phyloP scores from a whole-genome alignment of 2,329 filamentous ascomycete species.

The Phialocephala sp. region DNA sequence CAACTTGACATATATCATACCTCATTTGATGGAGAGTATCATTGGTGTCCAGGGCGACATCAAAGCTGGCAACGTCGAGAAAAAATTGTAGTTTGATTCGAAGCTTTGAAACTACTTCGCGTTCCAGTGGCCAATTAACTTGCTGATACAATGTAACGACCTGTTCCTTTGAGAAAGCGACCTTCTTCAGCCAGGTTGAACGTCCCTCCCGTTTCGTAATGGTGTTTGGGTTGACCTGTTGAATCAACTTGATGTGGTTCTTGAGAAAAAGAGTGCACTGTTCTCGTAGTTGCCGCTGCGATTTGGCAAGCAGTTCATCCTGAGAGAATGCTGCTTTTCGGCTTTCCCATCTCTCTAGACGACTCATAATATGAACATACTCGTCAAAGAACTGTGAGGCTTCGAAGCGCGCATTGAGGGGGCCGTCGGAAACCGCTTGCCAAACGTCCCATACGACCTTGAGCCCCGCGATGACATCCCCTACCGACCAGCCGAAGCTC shows the following conservation, averaged over 20 bases:
- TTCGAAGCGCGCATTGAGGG: slow-evolving; percentile 31
- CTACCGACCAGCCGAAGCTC: slow-evolving; percentile 46
- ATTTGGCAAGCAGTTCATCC: slow-evolving; percentile 17
- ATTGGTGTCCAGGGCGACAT: slow-evolving; percentile 28
- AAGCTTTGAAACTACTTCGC: slow-evolving; percentile 27
- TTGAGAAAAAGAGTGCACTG: slow-evolving; percentile 32
- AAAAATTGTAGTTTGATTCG: slow-evolving; percentile 32
- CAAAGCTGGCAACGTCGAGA: slow-evolving; percentile 29
- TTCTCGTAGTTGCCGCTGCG: slow-evolving; percentile 27
- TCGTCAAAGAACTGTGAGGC: slow-evolving; percentile 35
- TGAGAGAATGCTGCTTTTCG: slow-evolving; percentile 17
- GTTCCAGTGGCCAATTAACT: slow-evolving; percentile 33
- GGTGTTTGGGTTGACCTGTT: slow-evolving; percentile 31
- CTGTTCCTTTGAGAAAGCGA: slow-evolving; percentile 26
- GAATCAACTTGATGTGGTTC: slow-evolving; percentile 32
- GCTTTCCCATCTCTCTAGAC: slow-evolving; percentile 34
- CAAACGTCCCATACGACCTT: slow-evolving; percentile 34
- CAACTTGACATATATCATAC: slow-evolving; percentile 10
- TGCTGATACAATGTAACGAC: slow-evolving; percentile 27
- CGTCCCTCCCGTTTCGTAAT: slow-evolving; percentile 19
- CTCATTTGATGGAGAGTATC: slow-evolving; percentile 26
- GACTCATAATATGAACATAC: slow-evolving; percentile 27
- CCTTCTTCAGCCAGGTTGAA: slow-evolving; percentile 31
- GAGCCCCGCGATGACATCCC: slow-evolving; percentile 43
- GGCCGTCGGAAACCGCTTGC: slow-evolving; percentile 33